These are phyloP conservation scores for Coemansia guatemalensis DNA, from an alignment of 192 early-diverging fungal species.

Conservation along the genomic window DNA sequence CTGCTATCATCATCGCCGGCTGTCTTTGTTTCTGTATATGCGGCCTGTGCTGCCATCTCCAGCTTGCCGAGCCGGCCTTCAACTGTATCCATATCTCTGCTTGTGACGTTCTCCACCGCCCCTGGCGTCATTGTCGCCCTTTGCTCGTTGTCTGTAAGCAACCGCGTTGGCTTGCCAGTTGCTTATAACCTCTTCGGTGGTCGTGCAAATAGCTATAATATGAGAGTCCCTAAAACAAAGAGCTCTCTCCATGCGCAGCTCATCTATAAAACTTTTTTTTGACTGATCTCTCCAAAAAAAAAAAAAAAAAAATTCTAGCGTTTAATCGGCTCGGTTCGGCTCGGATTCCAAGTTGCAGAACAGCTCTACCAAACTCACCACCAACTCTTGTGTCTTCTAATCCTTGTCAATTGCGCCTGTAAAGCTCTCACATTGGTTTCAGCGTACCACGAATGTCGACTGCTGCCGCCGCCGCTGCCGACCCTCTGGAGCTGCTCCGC, in stretches of 20 bases:
- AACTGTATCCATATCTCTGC: slow-evolving; percentile 28
- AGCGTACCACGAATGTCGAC: neutral
- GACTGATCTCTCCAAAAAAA: neutral
- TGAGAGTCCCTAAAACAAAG: too few species aligned
- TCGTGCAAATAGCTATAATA: too few species aligned
- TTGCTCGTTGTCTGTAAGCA: too few species aligned
- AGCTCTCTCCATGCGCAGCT: too few species aligned
- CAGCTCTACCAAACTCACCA: neutral
- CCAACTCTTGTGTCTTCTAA: neutral
- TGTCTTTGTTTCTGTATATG: neutral
- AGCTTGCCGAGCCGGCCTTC: slow-evolving; percentile 36
- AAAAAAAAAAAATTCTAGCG: neutral
- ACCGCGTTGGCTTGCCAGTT: too few species aligned
- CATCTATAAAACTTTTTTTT: too few species aligned
- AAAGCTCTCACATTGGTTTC: neutral
- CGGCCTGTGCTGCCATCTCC: slow-evolving; percentile 15
- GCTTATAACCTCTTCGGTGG: too few species aligned
- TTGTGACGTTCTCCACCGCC: neutral
- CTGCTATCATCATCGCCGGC: too few species aligned
- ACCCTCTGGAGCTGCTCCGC: slow-evolving; percentile 61
- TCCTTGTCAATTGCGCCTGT: neutral
- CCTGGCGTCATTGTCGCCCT: too few species aligned
- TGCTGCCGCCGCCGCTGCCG: slow-evolving; percentile 12
- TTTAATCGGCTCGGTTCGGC: neutral
- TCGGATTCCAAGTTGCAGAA: neutral